Evolutionary conservation across 2,329 filamentous ascomycete genomes (phyloP).

Genomic region (Epichloe hybrida): DNA sequence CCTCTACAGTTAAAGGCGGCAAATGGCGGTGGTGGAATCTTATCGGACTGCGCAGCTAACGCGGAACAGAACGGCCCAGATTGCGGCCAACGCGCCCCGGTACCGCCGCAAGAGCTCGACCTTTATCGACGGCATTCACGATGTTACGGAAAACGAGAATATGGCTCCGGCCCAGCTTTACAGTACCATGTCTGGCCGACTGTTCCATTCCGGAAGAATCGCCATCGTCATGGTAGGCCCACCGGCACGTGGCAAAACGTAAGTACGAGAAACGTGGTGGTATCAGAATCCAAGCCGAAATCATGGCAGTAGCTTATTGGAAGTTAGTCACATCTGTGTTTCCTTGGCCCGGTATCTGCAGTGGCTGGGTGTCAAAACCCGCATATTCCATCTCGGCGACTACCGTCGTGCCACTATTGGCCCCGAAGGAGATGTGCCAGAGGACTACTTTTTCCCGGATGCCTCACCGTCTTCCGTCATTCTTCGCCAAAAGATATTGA

Average conservation of each 20-base stretch:
- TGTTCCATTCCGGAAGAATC: slow-evolving; percentile 95
- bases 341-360: slow-evolving; percentile 87
- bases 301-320: neutral
- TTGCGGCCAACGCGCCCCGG: slow-evolving; percentile 78
- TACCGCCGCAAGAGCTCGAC: slow-evolving; percentile 90
- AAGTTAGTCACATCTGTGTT: slow-evolving; percentile 72
- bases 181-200: slow-evolving; percentile 90
- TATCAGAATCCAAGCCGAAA: neutral
- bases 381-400: slow-evolving; percentile 94
- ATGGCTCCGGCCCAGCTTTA: slow-evolving; percentile 94
- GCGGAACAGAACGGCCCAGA: slow-evolving; percentile 62
- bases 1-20: neutral
- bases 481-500: slow-evolving; percentile 89
- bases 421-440: slow-evolving; percentile 69
- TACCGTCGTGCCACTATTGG: slow-evolving; percentile 88
- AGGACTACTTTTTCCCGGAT: slow-evolving; percentile 96
- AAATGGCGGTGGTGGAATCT: neutral
- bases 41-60: neutral
- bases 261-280: slow-evolving; percentile 20
- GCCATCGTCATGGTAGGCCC: slow-evolving; percentile 95
- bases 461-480: slow-evolving; percentile 87
- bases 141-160: slow-evolving; percentile 66
- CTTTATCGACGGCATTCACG: slow-evolving; percentile 94
- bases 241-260: slow-evolving; percentile 91
- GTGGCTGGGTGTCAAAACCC: slow-evolving; percentile 96